These are phyloP conservation scores for Chamaecrista fasciculata DNA, from an alignment of 306 rosid species.

Conservation along the genomic window DNA sequence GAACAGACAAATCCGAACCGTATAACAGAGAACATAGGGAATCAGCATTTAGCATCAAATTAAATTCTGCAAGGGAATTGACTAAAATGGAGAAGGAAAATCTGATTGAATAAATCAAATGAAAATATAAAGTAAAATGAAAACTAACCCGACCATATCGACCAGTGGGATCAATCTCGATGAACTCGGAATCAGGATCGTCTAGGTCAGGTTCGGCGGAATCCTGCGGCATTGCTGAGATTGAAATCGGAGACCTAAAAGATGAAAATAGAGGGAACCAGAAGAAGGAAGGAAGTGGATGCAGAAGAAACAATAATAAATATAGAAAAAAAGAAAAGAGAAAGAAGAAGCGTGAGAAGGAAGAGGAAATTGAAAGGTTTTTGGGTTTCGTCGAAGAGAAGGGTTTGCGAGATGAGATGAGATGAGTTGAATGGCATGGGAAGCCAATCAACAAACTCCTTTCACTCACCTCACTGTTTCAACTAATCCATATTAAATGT, in stretches of 20 bases:
- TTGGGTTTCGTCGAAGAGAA: neutral
- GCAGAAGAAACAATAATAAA: neutral
- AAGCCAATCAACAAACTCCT: neutral
- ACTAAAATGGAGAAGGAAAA: neutral
- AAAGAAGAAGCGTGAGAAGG: neutral
- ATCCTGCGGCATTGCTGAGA: slow-evolving; percentile 59
- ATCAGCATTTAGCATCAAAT: slow-evolving; percentile 22
- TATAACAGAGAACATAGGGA: neutral
- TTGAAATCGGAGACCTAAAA: neutral
- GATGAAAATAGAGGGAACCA: neutral
- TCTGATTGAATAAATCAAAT: neutral
- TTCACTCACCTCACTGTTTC: neutral
- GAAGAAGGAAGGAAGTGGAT: neutral
- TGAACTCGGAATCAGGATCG: slow-evolving; percentile 66
- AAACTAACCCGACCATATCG: slow-evolving; percentile 90
- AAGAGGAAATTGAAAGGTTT: neutral
- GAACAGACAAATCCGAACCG: neutral
- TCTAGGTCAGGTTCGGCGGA: slow-evolving; percentile 65
- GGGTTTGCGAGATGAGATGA: no score
- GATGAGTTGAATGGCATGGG: no score
- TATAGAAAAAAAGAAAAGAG: no score
- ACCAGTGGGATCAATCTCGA: slow-evolving; percentile 82
- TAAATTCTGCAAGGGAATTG: neutral
- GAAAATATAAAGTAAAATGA: neutral
- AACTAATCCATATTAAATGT: neutral